Conservation (phyloP, 2,329 filamentous ascomycete species). For the Orbilia oligospora region DNA sequence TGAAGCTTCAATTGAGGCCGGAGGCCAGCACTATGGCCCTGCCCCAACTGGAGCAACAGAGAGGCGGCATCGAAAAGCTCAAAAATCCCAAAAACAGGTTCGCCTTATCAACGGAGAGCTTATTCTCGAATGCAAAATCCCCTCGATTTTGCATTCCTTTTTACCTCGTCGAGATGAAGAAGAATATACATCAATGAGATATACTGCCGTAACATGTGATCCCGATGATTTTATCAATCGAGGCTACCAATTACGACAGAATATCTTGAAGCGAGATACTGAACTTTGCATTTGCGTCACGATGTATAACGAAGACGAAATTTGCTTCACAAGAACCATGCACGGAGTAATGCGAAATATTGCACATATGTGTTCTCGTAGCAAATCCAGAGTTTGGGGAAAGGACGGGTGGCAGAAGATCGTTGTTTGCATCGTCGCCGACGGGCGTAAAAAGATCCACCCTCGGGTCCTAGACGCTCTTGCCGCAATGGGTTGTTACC, state of each 20-base stretch:
- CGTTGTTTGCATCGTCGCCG: constrained; percentile 95
- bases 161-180: constrained; percentile 90
- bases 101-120: constrained; percentile 97
- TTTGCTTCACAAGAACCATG: constrained; percentile 97
- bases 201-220: constrained; percentile 98
- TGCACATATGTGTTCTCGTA: constrained; percentile 92
- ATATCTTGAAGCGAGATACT: constrained; percentile 89
- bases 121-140: constrained; percentile 98
- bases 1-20: constrained; percentile 65
- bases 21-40: constrained; percentile 85
- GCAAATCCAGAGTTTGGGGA: constrained; percentile 94
- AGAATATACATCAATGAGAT: constrained; percentile 99
- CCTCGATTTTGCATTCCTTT: constrained; percentile 97
- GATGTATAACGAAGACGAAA: constrained; percentile 99
- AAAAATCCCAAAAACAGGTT: constrained; percentile 94
- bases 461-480: constrained; percentile 92
- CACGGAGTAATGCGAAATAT: constrained; percentile 99
- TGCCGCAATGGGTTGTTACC: constrained; percentile 97
- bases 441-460: constrained; percentile 93
- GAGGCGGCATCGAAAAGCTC: constrained; percentile 80
- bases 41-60: constrained; percentile 89
- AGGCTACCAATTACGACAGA: constrained; percentile 93
- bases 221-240: constrained; percentile 91
- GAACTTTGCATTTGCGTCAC: constrained; percentile 97
- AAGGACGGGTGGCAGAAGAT: constrained; percentile 99